Evolutionary conservation across 257 asterid species (phyloP).

Genomic region (Thymus quinquecostatus): DNA sequence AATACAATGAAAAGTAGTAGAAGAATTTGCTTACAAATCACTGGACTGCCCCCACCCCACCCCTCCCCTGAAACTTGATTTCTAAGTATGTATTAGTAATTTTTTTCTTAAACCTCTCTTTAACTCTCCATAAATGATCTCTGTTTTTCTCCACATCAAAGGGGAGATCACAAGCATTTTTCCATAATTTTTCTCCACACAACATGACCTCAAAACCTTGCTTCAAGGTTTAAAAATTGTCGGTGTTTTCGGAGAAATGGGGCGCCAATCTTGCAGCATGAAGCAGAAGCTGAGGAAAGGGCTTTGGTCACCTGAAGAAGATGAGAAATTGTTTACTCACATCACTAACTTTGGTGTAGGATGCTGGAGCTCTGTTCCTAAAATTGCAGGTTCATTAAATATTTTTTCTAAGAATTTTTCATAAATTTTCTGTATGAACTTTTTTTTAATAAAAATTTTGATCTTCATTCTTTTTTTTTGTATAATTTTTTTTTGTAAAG

Average conservation of each 20-base stretch:
- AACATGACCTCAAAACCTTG: slow-evolving; percentile 23
- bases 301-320: slow-evolving; percentile 97
- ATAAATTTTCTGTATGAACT: not conserved
- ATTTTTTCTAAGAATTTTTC: not conserved
- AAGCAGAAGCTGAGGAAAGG: slow-evolving; percentile 82
- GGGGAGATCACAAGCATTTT: slow-evolving; percentile 12
- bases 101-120: slow-evolving; percentile 37
- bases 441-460: not conserved
- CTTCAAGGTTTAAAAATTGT: slow-evolving; percentile 22
- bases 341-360: slow-evolving; percentile 78
- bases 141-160: slow-evolving; percentile 15
- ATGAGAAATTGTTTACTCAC: slow-evolving; percentile 63
- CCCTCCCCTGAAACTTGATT: slow-evolving; percentile 39
- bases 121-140: slow-evolving; percentile 34
- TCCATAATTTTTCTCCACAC: slow-evolving; percentile 18
- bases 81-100: slow-evolving; percentile 34
- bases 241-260: slow-evolving; percentile 43
- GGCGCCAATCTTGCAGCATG: slow-evolving; percentile 62
- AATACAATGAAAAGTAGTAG: slow-evolving; percentile 32
- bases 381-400: slow-evolving; percentile 60
- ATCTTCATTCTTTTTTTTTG: not conserved
- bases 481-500: slow-evolving; percentile 30
- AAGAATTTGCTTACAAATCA: slow-evolving; percentile 51
- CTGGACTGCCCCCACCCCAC: slow-evolving; percentile 43
- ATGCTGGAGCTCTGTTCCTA: slow-evolving; percentile 95